These are phyloP conservation scores for Taphrina deformans DNA, from an alignment of 1,139 yeast species.

Conservation along the genomic window DNA sequence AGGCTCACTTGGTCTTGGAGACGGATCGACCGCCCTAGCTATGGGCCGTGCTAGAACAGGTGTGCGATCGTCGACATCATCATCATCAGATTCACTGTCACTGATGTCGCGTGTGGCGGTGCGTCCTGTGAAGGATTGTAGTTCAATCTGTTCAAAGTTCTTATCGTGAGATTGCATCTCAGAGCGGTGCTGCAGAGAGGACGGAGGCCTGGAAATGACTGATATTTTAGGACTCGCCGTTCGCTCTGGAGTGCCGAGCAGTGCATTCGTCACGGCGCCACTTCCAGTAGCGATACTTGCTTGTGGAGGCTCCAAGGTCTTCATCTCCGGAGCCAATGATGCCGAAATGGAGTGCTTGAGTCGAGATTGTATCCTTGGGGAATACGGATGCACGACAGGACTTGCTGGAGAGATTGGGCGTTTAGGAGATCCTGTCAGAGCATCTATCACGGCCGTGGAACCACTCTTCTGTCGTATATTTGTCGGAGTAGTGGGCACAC, in stretches of 20 bases:
- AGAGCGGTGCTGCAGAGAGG: not conserved
- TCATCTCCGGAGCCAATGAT: not conserved
- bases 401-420: not conserved
- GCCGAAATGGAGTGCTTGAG: conserved; percentile 12
- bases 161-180: not conserved
- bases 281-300: not conserved
- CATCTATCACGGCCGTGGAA: not conserved
- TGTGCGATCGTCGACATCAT: not conserved
- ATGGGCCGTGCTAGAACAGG: not conserved
- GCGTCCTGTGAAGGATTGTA: not conserved
- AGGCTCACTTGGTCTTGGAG: not conserved
- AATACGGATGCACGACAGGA: conserved; percentile 21
- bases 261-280: not conserved
- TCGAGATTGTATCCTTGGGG: conserved; percentile 25
- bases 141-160: conserved; percentile 2
- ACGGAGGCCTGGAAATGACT: not conserved
- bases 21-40: not conserved
- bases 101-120: not conserved
- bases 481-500: conserved; percentile 1
- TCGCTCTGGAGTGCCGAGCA: not conserved
- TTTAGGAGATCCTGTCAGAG: not conserved
- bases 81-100: not conserved
- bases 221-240: not conserved
- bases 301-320: not conserved
- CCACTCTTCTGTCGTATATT: not conserved